Evolutionary conservation across 2,329 filamentous ascomycete species (phyloP), one percentile per base, ranked within the genome.

Genomic region (Scedosporium aurantiacum): DNA sequence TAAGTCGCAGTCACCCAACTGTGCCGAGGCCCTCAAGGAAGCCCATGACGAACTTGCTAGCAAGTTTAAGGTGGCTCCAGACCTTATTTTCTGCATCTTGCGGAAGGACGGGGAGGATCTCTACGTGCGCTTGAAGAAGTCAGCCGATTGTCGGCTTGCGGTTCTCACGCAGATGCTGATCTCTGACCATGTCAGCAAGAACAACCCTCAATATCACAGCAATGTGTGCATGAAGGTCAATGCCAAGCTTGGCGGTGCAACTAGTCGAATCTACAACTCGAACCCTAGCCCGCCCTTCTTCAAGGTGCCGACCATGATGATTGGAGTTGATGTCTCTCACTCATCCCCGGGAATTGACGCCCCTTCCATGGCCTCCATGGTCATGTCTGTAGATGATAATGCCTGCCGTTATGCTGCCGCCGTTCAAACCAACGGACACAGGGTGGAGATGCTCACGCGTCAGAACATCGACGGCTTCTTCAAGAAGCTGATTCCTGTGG

Each of bases 141-240:
- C 84, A 27, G 87, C 85, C 64, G 94, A 99, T 67, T 93, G 90
- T 69, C 86, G 90, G 40, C 92, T 85, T 65, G 91, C 88, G n/a
- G 82, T 92, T 14, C 79, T 91, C 0, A 90, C 91, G 0, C 94
- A 97, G 70, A 88, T 92, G 64, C 70, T 97, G n/a, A 86, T 91
- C 65, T 77, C 79, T 2, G 75, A 76, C 0, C 88, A 95, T 63
- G 89, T 93, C 0, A 68, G 76, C 43, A 88, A 87, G 70, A 83
- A 82, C 16, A 84, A 88, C 23, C 81, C 81, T 0, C 94, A 99
- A 68, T 97, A 97, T 73, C 88, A 90, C 68, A 94, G 90, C 1
- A 99, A 99, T 64, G 91, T 99, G 0, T 83, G 86, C 65, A 94
- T 99, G 90, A 99, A 99, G 77, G 85, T 99, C 66, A 97, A 99